Evolutionary conservation across 371 early-diverging fungal genomes (phyloP).

Genomic region (Quaeritorhiza haematococci): DNA sequence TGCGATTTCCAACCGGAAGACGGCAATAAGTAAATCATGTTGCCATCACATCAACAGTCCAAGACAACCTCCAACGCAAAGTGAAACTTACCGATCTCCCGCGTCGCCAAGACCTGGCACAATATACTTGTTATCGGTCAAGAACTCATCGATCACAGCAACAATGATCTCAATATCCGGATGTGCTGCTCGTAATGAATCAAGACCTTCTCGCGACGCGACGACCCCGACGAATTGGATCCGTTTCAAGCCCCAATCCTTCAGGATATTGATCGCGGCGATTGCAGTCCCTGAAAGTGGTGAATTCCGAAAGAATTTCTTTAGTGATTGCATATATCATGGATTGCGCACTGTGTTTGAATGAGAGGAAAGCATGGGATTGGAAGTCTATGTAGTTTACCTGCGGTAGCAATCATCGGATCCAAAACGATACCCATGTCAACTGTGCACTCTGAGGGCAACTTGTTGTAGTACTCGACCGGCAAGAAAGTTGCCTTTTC

Average conservation of each 20-base stretch:
- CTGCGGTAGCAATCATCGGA: conserved; percentile 80
- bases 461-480: conserved; percentile 91
- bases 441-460: conserved; percentile 62
- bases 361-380: not conserved
- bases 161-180: conserved; percentile 70
- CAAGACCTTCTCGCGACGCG: conserved; percentile 60
- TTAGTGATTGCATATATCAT: too few relatives aligned
- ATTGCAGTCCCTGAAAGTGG: conserved; percentile 68
- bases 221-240: conserved; percentile 68
- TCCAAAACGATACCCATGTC: conserved; percentile 74
- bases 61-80: too few relatives aligned
- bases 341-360: too few relatives aligned
- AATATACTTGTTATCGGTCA: conserved; percentile 62
- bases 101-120: conserved; percentile 73
- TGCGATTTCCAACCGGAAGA: too few relatives aligned
- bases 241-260: conserved; percentile 73
- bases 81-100: conserved; percentile 71
- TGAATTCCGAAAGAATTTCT: too few relatives aligned
- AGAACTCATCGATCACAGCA: conserved; percentile 64
- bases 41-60: too few relatives aligned
- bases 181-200: conserved; percentile 53
- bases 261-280: conserved; percentile 69
- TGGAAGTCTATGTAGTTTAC: too few relatives aligned
- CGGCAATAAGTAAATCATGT: too few relatives aligned
- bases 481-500: conserved; percentile 80